Evolutionary conservation across 176 grass and related monocot species (phyloP), one percentile per base, ranked within the genome.

Genomic region (Juncus inflexus): DNA sequence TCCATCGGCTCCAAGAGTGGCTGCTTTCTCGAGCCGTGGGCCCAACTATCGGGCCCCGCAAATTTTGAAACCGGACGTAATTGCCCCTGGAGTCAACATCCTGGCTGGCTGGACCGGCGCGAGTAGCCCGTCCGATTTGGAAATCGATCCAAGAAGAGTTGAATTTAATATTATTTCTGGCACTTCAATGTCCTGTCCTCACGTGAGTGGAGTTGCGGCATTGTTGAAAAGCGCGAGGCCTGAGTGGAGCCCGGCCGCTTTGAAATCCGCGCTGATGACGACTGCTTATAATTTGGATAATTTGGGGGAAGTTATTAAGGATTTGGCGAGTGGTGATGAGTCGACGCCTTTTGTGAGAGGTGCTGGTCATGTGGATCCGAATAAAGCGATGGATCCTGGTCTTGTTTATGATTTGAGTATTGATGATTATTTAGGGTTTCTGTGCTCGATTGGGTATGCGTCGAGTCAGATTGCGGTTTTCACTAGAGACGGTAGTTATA

Each of bases 111-210:
- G 92, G 92, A 91, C 92, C 2, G 92, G 92, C 15, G 67, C 65
- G 2, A 61, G 67, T 35, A 61, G 77, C 38, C 90, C 86, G 0
- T 87, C 90, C 1, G 86, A 90, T 59, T 81, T 90, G n/a, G 86
- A 77, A 6, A 80, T 90, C 54, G 86, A 95, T 64, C 7, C 83
- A 8, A 65, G 86, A 69, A 72, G 90, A 35, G 90, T 95, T 9
- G 67, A 75, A 69, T 95, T 95, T 83, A 95, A 95, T 50, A 86
- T 95, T 70, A 86, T 90, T 77, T 95, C 90, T 5, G 90, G 90
- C 0, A 95, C 90, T 4, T 95, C 90, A 73, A 95, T 95, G 90
- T 62, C 90, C 7, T 95, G 90, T 74, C 90, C 90, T 35, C 90
- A 89, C 42, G 90, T 89, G 10, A 95, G 90, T 77, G 90, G 90